Percentiles rank a stretch among this genome's conserved stretches.
phyloP scores from a whole-genome alignment of 345 rosid genomes.

The Trapa bicornis region DNA sequence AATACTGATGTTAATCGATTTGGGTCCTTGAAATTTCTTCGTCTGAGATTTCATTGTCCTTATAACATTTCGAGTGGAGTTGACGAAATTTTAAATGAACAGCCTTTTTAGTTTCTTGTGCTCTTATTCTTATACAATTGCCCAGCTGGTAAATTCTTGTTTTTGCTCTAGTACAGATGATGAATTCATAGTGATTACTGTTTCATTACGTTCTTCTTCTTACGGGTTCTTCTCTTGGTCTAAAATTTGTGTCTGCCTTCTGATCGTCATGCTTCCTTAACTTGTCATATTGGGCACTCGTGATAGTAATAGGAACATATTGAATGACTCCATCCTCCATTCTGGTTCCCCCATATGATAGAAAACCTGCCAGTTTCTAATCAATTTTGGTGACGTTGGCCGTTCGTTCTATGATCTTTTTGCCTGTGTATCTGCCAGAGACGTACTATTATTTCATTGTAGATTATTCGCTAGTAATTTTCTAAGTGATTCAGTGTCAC shows the following conservation, averaged over 20 bases:
- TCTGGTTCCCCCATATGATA: background rate
- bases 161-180: background rate
- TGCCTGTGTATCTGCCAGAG: background rate
- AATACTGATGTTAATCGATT: background rate
- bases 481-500: background rate
- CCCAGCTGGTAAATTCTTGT: background rate
- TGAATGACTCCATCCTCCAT: background rate
- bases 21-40: background rate
- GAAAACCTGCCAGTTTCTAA: background rate
- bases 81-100: background rate
- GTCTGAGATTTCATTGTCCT: background rate
- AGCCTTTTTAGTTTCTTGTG: background rate
- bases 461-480: background rate
- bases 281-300: background rate
- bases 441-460: background rate
- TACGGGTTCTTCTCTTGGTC: background rate
- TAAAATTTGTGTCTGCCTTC: background rate
- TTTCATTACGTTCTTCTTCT: background rate
- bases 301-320: background rate
- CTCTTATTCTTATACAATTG: background rate
- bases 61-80: background rate
- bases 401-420: background rate
- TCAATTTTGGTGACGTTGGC: background rate
- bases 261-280: background rate
- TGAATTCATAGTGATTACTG: background rate